phyloP scores from a whole-genome alignment of 805 yeast genomes.

The Suhomyces tanzawaensis region DNA sequence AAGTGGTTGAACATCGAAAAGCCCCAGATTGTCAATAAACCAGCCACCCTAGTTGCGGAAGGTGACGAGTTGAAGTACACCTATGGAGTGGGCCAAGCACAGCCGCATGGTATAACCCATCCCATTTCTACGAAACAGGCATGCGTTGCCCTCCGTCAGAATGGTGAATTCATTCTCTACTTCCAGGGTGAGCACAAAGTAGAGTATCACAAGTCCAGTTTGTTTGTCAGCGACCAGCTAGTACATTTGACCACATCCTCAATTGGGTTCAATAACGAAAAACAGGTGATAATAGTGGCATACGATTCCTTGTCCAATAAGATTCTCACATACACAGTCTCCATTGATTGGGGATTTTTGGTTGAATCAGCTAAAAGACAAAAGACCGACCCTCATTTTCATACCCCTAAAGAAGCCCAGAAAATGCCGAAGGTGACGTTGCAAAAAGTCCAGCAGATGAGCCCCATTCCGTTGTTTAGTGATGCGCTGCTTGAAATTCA shows the following conservation, averaged over 20 bases:
- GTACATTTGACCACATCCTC: constrained; percentile 35
- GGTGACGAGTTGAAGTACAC: constrained; percentile 28
- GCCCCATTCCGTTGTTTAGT: constrained; percentile 19
- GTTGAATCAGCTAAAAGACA: constrained; percentile 46
- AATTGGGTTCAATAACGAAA: constrained; percentile 53
- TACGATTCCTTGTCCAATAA: constrained; percentile 34
- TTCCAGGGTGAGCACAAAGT: constrained; percentile 64
- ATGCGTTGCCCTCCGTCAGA: constrained; percentile 59
- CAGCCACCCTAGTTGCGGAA: constrained; percentile 44
- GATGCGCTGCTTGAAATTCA: constrained; percentile 3
- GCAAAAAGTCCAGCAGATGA: constrained; percentile 31
- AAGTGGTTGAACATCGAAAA: constrained; percentile 78
- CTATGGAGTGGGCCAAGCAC: constrained; percentile 60
- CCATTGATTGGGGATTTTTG: constrained; percentile 57
- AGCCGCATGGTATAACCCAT: constrained; percentile 61
- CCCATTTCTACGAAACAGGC: constrained; percentile 71
- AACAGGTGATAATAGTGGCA: constrained; percentile 42
- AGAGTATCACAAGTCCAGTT: constrained; percentile 47
- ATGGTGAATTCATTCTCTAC: constrained; percentile 59
- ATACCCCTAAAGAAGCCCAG: constrained; percentile 47
- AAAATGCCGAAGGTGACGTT: constrained; percentile 39
- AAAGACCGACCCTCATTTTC: constrained; percentile 46
- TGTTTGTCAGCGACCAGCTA: constrained; percentile 25
- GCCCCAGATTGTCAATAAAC: constrained; percentile 56
- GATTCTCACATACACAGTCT: constrained; percentile 42